Evolutionary conservation across 345 rosid species (phyloP), one percentile per base, ranked within the genome.

Genomic region (Cochlearia excelsa): DNA sequence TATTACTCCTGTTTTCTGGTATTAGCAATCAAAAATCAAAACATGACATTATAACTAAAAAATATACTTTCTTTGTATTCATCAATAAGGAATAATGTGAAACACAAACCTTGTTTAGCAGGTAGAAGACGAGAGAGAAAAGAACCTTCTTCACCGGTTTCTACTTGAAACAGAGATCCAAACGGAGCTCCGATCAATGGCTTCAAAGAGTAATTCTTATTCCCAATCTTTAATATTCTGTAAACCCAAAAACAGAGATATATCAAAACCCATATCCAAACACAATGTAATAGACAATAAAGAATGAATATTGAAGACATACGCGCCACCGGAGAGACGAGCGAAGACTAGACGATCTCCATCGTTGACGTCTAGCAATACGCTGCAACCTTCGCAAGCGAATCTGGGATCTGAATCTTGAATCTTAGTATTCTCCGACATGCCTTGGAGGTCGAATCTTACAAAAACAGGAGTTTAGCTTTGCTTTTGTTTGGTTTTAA

Each of bases 341-440:
- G 94, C 86, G 57, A 93, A 93, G 64, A 93, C 95, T 50, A 93
- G 75, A 46, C 97, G 95, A 60, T 89, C 99, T 31, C 99, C 97
- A 11, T 93, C 90, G 65, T 93, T 93, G 60, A 93, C 73, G 69
- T 89, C 99, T 40, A 93, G 97, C 84, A 93, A 69, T 4, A 85
- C 99, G 46, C 90, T 89, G 84, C 90, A 85, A 63, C 90, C 94
- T 79, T 93, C 94, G 85, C 81, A 76, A 33, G 99, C 84, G 2
- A 82, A 69, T 80, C 89, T 81, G 4, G 76, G 75, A 63, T 79
- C 75, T 11, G 73, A 72, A 45, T 57, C 68, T 50, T 54, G 50
- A 38, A 30, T 30, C 39, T 68, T 49, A 2, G 46, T 57, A 34
- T 2, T 43, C 33, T 65, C 67, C 59, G 71, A 59, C 68, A 65